Conservation (phyloP, 768 basidiomycete genomes). For the Kockovaella imperatae region DNA sequence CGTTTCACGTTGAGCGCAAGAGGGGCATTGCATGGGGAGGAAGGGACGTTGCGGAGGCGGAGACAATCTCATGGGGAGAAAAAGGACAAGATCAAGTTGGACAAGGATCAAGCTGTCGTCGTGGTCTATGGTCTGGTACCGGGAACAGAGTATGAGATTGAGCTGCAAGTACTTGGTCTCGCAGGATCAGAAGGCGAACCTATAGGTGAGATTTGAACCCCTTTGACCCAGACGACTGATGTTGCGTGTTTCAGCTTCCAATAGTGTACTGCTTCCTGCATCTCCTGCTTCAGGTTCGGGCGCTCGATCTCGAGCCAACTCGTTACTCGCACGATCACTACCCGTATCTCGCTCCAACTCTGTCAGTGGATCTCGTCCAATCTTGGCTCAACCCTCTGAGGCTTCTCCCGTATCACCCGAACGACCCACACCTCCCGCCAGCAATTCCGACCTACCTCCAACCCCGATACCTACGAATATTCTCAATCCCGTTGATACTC, state of each 20-base stretch:
- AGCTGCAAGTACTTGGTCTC: constrained; percentile 60
- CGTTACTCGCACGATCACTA: constrained; percentile 35
- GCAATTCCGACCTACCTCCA: constrained; percentile 4
- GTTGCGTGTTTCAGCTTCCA: constrained; percentile 26
- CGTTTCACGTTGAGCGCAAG: constrained; percentile 19
- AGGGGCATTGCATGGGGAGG: constrained; percentile 5
- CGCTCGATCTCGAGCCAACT: constrained; percentile 40
- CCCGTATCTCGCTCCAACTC: constrained; percentile 42
- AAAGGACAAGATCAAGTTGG: constrained; percentile 10
- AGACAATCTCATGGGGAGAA: too few relatives aligned
- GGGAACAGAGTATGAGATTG: constrained; percentile 82
- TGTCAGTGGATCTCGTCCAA: constrained; percentile 10
- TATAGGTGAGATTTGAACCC: constrained; percentile 7
- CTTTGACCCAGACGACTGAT: neutral
- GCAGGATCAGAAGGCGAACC: constrained; percentile 23
- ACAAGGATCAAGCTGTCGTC: constrained; percentile 77
- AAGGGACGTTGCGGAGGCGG: too few relatives aligned
- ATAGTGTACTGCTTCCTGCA: constrained; percentile 29
- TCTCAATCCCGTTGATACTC: constrained; percentile 28
- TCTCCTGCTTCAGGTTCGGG: constrained; percentile 16
- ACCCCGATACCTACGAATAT: constrained; percentile 25
- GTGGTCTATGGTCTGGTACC: constrained; percentile 85
- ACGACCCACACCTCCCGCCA: constrained; percentile 3
- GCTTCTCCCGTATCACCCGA: neutral
- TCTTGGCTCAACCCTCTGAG: neutral